These are phyloP conservation scores for Chytriomyces sp. DNA, from an alignment of 192 early-diverging fungal genomes.

Conservation along the genomic window DNA sequence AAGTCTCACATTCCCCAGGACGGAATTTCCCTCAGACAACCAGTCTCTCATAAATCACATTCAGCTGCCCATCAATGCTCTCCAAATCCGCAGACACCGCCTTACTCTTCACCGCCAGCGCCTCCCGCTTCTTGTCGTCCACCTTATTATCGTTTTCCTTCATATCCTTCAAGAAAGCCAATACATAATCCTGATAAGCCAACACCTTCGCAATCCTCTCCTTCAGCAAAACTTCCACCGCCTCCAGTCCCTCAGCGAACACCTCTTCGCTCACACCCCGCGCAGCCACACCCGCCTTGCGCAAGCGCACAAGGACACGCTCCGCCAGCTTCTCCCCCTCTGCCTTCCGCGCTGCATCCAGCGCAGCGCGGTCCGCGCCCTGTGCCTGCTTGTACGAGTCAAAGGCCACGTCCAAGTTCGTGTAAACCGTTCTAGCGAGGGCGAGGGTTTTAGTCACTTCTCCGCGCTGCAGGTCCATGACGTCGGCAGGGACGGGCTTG, in stretches of 20 bases:
- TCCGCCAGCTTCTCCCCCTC: slow-evolving; percentile 28
- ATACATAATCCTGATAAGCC: slow-evolving; percentile 14
- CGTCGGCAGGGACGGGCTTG: not conserved
- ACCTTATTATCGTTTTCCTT: not conserved
- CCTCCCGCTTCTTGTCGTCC: slow-evolving; percentile 29
- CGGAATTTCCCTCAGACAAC: too few species aligned
- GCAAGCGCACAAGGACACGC: slow-evolving; percentile 19
- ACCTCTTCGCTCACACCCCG: not conserved
- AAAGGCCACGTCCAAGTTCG: not conserved
- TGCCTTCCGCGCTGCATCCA: slow-evolving; percentile 5
- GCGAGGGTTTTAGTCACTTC: slow-evolving; percentile 6
- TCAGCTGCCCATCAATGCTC: slow-evolving; percentile 8
- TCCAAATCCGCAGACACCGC: not conserved
- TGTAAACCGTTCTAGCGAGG: slow-evolving; percentile 9
- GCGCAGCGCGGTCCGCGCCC: not conserved
- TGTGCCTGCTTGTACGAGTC: not conserved
- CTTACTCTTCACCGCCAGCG: slow-evolving; percentile 1
- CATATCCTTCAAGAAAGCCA: slow-evolving; percentile 22
- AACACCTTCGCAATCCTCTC: slow-evolving; percentile 6
- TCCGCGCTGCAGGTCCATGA: not conserved
- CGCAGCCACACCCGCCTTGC: slow-evolving; percentile 13
- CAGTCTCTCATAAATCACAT: slow-evolving; percentile 9
- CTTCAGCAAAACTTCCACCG: slow-evolving; percentile 28
- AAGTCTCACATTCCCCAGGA: too few species aligned
- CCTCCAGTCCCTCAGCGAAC: slow-evolving; percentile 5